Evolutionary conservation across 1,284 basidiomycete genomes (phyloP).

Genomic region (Ceraceosorus guamensis): DNA sequence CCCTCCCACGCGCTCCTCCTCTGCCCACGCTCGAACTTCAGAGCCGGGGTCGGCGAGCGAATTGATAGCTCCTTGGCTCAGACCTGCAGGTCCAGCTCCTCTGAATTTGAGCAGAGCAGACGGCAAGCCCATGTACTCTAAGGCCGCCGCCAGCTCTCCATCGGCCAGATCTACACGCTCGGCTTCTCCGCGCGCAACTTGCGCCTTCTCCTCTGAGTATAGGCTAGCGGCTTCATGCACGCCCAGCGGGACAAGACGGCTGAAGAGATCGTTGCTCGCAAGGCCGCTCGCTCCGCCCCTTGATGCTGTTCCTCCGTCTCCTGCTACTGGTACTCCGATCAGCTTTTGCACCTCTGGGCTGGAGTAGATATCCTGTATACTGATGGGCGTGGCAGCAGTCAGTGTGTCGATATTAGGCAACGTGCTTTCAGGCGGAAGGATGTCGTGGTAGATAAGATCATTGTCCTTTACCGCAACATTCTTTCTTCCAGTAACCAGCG

Average conservation of each 20-base stretch:
- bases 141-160: constrained; percentile 66
- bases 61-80: constrained; percentile 49
- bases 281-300: background rate
- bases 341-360: constrained; percentile 87
- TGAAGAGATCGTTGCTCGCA: constrained; percentile 69
- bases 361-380: constrained; percentile 89
- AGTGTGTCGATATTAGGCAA: constrained; percentile 74
- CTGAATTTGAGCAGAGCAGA: constrained; percentile 68
- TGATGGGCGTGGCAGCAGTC: constrained; percentile 68
- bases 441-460: constrained; percentile 96
- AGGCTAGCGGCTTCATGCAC: constrained; percentile 93
- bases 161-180: constrained; percentile 79
- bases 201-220: constrained; percentile 98
- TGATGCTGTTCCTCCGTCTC: background rate
- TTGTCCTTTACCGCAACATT: constrained; percentile 78
- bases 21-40: constrained; percentile 68
- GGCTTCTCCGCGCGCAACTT: constrained; percentile 79
- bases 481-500: constrained; percentile 69
- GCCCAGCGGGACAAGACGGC: constrained; percentile 77
- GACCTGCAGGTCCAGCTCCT: constrained; percentile 62
- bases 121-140: constrained; percentile 77
- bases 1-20: constrained; percentile 61
- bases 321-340: constrained; percentile 58
- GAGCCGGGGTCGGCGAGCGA: constrained; percentile 58
- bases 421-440: constrained; percentile 71